Evolutionary conservation across 306 rosid species (phyloP).

Genomic region (Dalbergia oliveri): DNA sequence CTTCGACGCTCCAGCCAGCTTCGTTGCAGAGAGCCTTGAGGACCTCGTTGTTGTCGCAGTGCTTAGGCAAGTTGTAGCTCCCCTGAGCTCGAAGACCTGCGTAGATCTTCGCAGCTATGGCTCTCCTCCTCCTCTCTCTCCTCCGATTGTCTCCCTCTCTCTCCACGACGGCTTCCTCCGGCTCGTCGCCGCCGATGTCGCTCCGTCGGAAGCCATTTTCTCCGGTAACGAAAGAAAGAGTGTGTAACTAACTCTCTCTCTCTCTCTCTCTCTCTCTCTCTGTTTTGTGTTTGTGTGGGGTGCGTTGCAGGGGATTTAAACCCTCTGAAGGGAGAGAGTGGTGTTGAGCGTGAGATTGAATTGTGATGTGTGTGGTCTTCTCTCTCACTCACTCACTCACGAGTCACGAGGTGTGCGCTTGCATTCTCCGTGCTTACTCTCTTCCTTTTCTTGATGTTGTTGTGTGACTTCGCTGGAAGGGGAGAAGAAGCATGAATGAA

Average conservation of each 20-base stretch:
- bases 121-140: conserved; percentile 83
- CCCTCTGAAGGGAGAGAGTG: conserved; percentile 15
- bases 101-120: conserved; percentile 82
- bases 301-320: conserved; percentile 57
- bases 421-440: no score
- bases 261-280: not conserved
- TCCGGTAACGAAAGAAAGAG: conserved; percentile 36
- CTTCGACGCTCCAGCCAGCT: conserved; percentile 95
- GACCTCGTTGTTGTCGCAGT: conserved; percentile 89
- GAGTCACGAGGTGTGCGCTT: conserved; percentile 69
- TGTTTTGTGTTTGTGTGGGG: not conserved
- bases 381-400: conserved; percentile 32
- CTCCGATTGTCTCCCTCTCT: conserved; percentile 86
- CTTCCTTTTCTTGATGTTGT: no score
- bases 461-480: conserved; percentile 47
- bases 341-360: not conserved
- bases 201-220: conserved; percentile 85
- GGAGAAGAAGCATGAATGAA: conserved; percentile 45
- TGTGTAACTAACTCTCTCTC: not conserved
- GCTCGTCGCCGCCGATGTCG: conserved; percentile 66
- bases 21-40: conserved; percentile 80
- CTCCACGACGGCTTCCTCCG: conserved; percentile 91
- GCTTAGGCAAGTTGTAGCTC: conserved; percentile 81
- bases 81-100: conserved; percentile 87
- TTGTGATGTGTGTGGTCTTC: not conserved